Evolutionary conservation across 768 basidiomycete genomes (phyloP).

Genomic region (Wakefieldia striispora): DNA sequence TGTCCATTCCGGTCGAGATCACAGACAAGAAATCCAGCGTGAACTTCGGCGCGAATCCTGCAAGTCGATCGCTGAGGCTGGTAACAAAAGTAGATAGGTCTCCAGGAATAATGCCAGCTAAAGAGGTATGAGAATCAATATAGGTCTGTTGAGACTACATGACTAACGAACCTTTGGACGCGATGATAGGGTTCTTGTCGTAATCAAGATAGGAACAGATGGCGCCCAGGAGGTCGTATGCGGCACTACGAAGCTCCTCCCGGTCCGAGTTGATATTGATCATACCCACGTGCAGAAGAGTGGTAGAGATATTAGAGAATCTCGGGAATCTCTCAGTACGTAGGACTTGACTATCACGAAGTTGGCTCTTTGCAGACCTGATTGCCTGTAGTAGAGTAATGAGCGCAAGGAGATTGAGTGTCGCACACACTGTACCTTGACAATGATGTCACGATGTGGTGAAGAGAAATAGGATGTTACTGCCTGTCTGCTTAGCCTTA

Average conservation of each 20-base stretch:
- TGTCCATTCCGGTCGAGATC: conserved; percentile 64
- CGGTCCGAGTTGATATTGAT: conserved; percentile 72
- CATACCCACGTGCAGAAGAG: conserved; percentile 83
- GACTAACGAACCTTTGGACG: conserved; percentile 56
- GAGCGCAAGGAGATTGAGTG: not conserved
- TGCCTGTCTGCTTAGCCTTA: conserved; percentile 69
- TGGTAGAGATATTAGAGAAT: conserved; percentile 82
- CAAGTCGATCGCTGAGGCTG: conserved; percentile 67
- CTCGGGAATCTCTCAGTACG: conserved; percentile 67
- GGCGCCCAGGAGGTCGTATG: conserved; percentile 75
- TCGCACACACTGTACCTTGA: conserved; percentile 51
- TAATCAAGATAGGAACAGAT: conserved; percentile 77
- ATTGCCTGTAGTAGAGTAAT: conserved; percentile 49
- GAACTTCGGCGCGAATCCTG: conserved; percentile 73
- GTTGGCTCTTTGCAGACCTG: conserved; percentile 68
- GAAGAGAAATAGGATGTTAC: conserved; percentile 78
- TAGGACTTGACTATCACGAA: conserved; percentile 52
- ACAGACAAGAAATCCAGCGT: conserved; percentile 90
- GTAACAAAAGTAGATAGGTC: conserved; percentile 60
- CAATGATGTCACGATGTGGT: conserved; percentile 61
- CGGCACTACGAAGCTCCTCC: conserved; percentile 74
- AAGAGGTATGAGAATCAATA: conserved; percentile 4
- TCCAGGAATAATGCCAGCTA: conserved; percentile 71
- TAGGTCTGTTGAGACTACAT: not conserved
- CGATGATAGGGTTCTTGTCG: conserved; percentile 68